phyloP scores from a whole-genome alignment of 208 protist genomes.

The Leptomonas seymouri region DNA sequence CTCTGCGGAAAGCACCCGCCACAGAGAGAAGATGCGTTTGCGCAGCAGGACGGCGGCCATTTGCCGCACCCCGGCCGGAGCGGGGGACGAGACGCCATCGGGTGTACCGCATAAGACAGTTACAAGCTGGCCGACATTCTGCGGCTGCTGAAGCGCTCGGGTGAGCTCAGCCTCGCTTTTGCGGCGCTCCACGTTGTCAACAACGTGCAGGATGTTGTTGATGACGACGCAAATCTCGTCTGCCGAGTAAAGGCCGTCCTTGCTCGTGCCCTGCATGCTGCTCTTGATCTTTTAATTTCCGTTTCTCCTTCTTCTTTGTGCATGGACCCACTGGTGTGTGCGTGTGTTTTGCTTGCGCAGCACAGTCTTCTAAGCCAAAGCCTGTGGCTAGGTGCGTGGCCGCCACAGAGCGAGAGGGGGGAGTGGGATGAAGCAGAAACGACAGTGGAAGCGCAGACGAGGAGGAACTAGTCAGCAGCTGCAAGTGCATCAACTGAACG shows the following conservation, averaged over 20 bases:
- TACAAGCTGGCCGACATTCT: conserved; percentile 56
- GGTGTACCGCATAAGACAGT: conserved; percentile 41
- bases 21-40: conserved; percentile 77
- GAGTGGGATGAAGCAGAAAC: no score
- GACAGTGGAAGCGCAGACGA: no score
- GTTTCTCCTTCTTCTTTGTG: conserved; percentile 23
- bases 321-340: conserved; percentile 7
- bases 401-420: no score
- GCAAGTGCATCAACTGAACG: no score
- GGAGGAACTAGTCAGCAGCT: no score
- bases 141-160: conserved; percentile 39
- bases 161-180: conserved; percentile 52
- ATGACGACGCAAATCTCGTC: conserved; percentile 62
- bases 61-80: conserved; percentile 68
- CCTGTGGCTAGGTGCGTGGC: no score
- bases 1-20: conserved; percentile 47
- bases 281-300: neutral
- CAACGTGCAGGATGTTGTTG: conserved; percentile 46
- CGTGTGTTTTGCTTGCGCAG: neutral
- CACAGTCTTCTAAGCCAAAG: no score
- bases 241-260: conserved; percentile 23
- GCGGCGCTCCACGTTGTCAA: conserved; percentile 76
- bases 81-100: conserved; percentile 23
- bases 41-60: conserved; percentile 84
- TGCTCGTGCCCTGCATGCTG: neutral